These are phyloP conservation scores for Ceratocystis colombiana DNA, from an alignment of 2,329 filamentous ascomycete genomes.

Conservation along the genomic window DNA sequence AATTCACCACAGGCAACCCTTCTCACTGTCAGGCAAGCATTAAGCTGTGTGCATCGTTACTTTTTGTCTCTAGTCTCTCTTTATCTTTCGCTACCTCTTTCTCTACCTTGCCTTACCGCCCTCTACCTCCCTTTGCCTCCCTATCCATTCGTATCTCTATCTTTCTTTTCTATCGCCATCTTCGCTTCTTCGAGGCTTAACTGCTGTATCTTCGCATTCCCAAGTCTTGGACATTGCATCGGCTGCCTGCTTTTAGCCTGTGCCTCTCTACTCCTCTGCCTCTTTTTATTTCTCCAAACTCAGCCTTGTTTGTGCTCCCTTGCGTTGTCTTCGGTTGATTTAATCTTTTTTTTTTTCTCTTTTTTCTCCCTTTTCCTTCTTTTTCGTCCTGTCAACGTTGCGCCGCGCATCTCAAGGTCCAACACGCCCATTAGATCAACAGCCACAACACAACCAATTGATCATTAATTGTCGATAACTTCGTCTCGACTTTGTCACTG, in stretches of 20 bases:
- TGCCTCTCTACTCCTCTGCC: neutral
- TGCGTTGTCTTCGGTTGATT: neutral
- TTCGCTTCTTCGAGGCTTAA: neutral
- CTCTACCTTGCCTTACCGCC: neutral
- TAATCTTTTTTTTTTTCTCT: slow-evolving; percentile 8
- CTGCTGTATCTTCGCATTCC: neutral
- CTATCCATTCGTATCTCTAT: neutral
- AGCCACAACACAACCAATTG: neutral
- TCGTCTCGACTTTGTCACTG: neutral
- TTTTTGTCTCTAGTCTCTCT: neutral
- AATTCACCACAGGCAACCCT: neutral
- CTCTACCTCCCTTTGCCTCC: neutral
- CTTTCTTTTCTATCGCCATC: neutral
- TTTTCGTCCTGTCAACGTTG: slow-evolving; percentile 4
- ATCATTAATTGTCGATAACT: neutral
- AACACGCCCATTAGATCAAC: neutral
- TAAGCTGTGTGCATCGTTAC: neutral
- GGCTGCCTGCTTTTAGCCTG: neutral
- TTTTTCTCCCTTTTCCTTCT: neutral
- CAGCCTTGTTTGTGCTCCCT: slow-evolving; percentile 16
- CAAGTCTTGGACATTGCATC: neutral
- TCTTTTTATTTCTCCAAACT: slow-evolving; percentile 1
- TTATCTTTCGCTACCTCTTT: too few species aligned
- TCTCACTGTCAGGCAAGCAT: neutral
- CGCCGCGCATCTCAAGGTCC: slow-evolving; percentile 17